Evolutionary conservation across 805 yeast species (phyloP).

Genomic region (Komagataella phaffii): DNA sequence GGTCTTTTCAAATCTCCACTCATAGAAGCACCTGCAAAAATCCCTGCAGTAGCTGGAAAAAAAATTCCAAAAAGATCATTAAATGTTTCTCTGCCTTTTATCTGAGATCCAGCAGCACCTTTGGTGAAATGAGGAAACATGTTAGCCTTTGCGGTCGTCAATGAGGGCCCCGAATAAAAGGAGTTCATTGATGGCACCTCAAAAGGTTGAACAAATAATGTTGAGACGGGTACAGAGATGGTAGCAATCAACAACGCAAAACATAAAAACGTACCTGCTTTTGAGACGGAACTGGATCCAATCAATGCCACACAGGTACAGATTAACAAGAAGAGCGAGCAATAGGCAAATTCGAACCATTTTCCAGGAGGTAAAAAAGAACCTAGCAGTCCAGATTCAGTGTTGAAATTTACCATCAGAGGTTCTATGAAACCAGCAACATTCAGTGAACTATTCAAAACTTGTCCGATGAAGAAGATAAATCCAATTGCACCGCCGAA

Average conservation of each 20-base stretch:
- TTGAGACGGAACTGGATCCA: conserved; percentile 73
- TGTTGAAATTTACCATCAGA: conserved; percentile 64
- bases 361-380: conserved; percentile 50
- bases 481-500: conserved; percentile 97
- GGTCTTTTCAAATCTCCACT: conserved; percentile 86
- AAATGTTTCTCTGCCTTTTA: conserved; percentile 53
- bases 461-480: conserved; percentile 90
- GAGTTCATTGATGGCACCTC: conserved; percentile 31
- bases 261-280: conserved; percentile 68
- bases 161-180: conserved; percentile 60
- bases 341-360: conserved; percentile 57
- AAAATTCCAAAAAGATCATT: conserved; percentile 85
- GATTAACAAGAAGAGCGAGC: conserved; percentile 50
- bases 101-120: conserved; percentile 86
- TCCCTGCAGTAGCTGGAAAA: conserved; percentile 98
- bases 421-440: conserved; percentile 96
- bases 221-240: conserved; percentile 69
- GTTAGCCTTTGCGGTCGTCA: conserved; percentile 53
- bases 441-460: conserved; percentile 80
- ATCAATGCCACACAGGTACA: conserved; percentile 70
- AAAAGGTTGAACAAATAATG: conserved; percentile 53
- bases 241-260: conserved; percentile 57
- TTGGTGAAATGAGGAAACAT: conserved; percentile 69
- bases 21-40: conserved; percentile 98
- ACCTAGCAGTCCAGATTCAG: conserved; percentile 37